Conservation (phyloP, 306 rosid genomes). For the Glycine soja region DNA sequence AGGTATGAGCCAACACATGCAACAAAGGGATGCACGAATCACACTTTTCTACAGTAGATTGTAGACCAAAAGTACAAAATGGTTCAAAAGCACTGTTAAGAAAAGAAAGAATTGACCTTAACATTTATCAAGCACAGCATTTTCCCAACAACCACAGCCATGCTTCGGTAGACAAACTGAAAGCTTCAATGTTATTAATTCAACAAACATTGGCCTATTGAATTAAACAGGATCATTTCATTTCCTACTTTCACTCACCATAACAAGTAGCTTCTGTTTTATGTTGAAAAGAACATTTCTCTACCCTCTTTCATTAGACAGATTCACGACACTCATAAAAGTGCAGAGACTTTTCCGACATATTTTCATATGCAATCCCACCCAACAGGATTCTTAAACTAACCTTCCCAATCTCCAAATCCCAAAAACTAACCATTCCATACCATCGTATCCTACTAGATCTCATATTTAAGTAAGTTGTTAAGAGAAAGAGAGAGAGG, state of each 20-base stretch:
- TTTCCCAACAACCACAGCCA: not conserved
- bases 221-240: not conserved
- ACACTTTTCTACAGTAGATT: not conserved
- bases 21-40: not conserved
- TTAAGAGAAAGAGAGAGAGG: not conserved
- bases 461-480: not conserved
- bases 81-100: not conserved
- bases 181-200: not conserved
- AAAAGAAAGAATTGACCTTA: not conserved
- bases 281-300: not conserved
- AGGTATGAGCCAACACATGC: not conserved
- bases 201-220: not conserved
- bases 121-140: not conserved
- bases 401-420: constrained; percentile 24
- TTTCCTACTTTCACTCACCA: not conserved
- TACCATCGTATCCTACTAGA: not conserved
- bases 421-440: not conserved
- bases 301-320: not conserved
- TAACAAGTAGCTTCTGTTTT: not conserved
- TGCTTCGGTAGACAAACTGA: not conserved
- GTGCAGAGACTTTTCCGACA: not conserved
- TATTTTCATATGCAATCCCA: not conserved
- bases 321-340: not conserved
- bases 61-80: not conserved
- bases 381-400: not conserved